Evolutionary conservation across 352 stramenopile genomes (phyloP).

Genomic region (Pythium biforme): DNA sequence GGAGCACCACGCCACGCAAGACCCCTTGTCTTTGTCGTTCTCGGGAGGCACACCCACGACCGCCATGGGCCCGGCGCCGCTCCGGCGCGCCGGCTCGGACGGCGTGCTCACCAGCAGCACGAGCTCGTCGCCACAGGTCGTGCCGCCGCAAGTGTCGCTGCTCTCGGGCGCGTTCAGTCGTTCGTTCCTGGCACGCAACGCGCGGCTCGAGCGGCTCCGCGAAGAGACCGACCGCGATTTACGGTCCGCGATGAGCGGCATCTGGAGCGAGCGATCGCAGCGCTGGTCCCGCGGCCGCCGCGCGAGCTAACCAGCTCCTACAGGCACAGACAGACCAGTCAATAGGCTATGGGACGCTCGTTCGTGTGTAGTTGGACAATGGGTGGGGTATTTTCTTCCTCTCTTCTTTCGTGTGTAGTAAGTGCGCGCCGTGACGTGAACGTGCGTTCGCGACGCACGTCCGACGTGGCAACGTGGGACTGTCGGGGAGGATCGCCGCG

Average conservation of each 20-base stretch:
- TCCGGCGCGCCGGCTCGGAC: conserved; percentile 11
- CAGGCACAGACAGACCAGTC: too few relatives aligned
- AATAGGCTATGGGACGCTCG: too few relatives aligned
- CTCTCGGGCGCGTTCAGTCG: neutral
- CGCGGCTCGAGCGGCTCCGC: conserved; percentile 11
- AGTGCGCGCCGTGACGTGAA: too few relatives aligned
- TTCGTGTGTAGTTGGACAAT: neutral
- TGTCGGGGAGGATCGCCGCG: too few relatives aligned
- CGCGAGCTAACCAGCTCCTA: neutral
- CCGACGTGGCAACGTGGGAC: too few relatives aligned
- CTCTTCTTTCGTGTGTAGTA: neutral
- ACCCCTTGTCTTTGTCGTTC: too few relatives aligned
- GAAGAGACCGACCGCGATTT: conserved; percentile 23
- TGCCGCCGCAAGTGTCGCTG: neutral
- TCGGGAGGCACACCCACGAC: too few relatives aligned
- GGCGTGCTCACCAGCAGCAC: neutral
- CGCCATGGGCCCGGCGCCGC: neutral
- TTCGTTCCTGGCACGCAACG: conserved; percentile 15
- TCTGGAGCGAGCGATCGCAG: conserved; percentile 24
- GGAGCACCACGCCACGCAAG: too few relatives aligned
- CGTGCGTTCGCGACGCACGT: too few relatives aligned
- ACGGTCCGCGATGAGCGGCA: conserved; percentile 19
- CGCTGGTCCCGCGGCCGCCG: conserved; percentile 15
- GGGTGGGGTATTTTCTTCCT: conserved; percentile 1
- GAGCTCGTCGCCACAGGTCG: neutral